Base-by-base conservation (phyloP, 1,284 basidiomycete species). In the Trichosporon sp. region DNA sequence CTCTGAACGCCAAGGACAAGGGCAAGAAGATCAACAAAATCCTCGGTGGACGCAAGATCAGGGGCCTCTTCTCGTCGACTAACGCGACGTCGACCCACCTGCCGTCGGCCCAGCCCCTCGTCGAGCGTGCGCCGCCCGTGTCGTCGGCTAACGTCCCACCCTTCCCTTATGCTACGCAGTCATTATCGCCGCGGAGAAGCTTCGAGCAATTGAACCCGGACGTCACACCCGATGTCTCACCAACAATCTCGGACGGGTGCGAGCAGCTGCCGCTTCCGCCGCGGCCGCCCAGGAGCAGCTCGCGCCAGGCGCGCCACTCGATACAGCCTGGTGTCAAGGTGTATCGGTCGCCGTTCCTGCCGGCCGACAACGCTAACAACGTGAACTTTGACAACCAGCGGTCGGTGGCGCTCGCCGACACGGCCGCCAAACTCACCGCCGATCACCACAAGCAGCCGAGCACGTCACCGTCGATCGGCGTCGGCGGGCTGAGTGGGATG, bases 1-100 rank as follows among this genome's bases (percentile, higher is more conserved):
- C 53, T 5, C 27, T 58, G 1, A 58, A 31, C 35, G 67, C 71
- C 5, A 73, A 78, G 38, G 64, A 68, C 70, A 78, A 75, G 25
- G 68, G 69, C 34, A 66, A 64, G 31, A 77, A 77, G 67, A 78
- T 76, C 69, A 77, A 79, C 68, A 79, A 78, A 67, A 71, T 81
- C 9, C 77, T 77, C 42, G 65, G 72, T 29, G 80, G 80, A 13
- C 78, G 79, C 32, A 71, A 74, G 65, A 72, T 82, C 25, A 69
- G 77, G 13, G 80, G 79, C 21, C 70, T 82, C 32, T 72, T 82
- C 23, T 67, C 67, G 3, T 75, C 77, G 53, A 73, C 75, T 2
- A 65, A 64, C 21, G 64, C 68, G 31, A 64, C 77, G 0, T 66
- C 73, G 5, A 32, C 13, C 12, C 27, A 60, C 5, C 58, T 27